These are phyloP conservation scores for Wickerhamiella vanderwaltii DNA, from an alignment of 805 yeast genomes.

Conservation along the genomic window DNA sequence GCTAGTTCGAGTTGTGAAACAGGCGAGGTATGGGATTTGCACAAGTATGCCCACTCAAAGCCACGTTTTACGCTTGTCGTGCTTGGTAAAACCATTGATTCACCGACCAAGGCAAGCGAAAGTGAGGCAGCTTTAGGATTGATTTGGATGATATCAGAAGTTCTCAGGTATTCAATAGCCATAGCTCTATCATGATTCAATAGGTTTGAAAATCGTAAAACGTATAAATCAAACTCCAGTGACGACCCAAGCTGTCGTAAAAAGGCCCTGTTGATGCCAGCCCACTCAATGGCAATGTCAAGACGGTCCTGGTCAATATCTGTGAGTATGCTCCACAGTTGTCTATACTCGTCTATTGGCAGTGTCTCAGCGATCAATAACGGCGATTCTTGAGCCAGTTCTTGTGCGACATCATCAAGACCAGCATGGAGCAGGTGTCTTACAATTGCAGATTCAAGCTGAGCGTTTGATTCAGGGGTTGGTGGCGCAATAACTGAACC, in stretches of 20 bases:
- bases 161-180: not conserved
- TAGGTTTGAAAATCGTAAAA: slow-evolving; percentile 30
- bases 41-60: slow-evolving; percentile 41
- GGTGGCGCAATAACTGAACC: not conserved
- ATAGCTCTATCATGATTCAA: not conserved
- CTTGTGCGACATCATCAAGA: slow-evolving; percentile 31
- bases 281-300: slow-evolving; percentile 42
- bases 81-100: slow-evolving; percentile 25
- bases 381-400: slow-evolving; percentile 22
- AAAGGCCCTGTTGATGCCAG: slow-evolving; percentile 21
- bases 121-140: slow-evolving; percentile 30
- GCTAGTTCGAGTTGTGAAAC: slow-evolving; percentile 44
- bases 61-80: slow-evolving; percentile 29
- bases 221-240: slow-evolving; percentile 36
- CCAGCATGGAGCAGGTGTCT: slow-evolving; percentile 39
- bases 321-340: not conserved
- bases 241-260: slow-evolving; percentile 31
- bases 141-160: not conserved
- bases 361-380: slow-evolving; percentile 14
- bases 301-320: slow-evolving; percentile 28
- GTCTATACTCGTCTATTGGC: not conserved
- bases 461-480: not conserved
- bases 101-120: slow-evolving; percentile 30
- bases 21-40: slow-evolving; percentile 36
- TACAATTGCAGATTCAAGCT: slow-evolving; percentile 31